Base-by-base conservation (phyloP, 2,329 filamentous ascomycete species). In the Pseudogymnoascus sp. region DNA sequence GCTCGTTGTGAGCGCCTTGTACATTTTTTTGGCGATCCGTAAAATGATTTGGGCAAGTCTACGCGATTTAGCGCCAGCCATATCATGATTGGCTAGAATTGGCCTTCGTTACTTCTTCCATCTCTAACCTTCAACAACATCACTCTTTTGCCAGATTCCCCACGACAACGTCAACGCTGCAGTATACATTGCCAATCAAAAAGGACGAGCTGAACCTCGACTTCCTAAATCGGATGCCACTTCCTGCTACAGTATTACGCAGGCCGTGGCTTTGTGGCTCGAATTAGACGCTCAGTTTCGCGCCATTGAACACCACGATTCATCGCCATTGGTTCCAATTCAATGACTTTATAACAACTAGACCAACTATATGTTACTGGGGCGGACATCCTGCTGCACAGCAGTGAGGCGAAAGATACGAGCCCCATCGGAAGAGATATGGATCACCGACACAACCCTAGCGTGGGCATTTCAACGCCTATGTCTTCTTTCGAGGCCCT, bases 381-480 rank as follows among this genome's bases (percentile, higher is more conserved):
- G 35, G 11, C 57, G 37, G 33, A 37, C 57, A 15, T 11, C 76
- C 70, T 83, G 79, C 76, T 77, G 75, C 69, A 76, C 77, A 74
- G 78, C 75, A 72, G 75, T 77, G 68, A 76, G 77, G 63, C 73
- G 73, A 65, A 74, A 75, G 39, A 36, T 77, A 41, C 65, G 71
- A 44, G 67, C 74, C 17, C 67, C 75, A 9, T 66, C 67, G 62
- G 79, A 81, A 59, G 73, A 76, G 44, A 69, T 85, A 66, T 87
- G 84, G 83, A 78, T 87, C 64, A 79, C 80, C 31, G 85, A 88
- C 66, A 76, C 81, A 50, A 66, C 81, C 24, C 76, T 88, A 11
- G 71, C 74, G 24, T 72, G 74, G 60, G 78, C 79, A 2, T 82
- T 84, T 66, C 75, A 78, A 54, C 74, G 76, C 15, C 80, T 76